Conservation (phyloP, 148 eudicot species). For the Rhododendron mucronatum region DNA sequence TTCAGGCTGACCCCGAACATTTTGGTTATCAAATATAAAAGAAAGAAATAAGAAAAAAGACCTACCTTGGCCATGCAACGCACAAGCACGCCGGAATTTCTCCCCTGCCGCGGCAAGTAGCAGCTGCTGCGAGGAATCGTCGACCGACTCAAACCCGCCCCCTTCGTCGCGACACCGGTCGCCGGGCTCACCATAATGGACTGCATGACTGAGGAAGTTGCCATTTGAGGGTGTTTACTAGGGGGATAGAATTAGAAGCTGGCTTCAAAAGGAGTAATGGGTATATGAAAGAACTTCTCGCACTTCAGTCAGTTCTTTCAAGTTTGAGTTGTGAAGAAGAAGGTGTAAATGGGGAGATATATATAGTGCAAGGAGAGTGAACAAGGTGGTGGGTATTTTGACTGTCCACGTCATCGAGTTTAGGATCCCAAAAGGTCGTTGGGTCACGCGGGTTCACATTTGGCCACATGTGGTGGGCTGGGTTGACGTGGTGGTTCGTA, state of each 20-base stretch:
- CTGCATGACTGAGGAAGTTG: neutral
- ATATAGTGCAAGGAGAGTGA: too few relatives aligned
- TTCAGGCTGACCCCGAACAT: rapidly evolving
- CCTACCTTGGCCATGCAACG: constrained; percentile 28
- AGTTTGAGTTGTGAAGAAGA: neutral
- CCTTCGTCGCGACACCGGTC: neutral
- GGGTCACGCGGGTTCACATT: too few relatives aligned
- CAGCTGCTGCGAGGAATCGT: neutral
- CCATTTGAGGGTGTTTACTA: neutral
- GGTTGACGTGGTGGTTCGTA: neutral
- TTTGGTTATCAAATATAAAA: neutral
- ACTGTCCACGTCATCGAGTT: neutral
- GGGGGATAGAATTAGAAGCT: neutral
- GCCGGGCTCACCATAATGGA: neutral
- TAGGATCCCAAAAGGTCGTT: neutral
- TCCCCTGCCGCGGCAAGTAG: constrained; percentile 14
- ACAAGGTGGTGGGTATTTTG: too few relatives aligned
- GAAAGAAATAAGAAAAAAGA: neutral
- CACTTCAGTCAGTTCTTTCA: too few relatives aligned
- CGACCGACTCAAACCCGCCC: constrained; percentile 1
- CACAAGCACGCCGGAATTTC: constrained; percentile 15
- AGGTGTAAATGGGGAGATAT: neutral
- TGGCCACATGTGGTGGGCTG: too few relatives aligned
- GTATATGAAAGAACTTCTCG: too few relatives aligned
- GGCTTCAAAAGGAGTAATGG: neutral